These are phyloP conservation scores for Globomyces sp. DNA, from an alignment of 371 early-diverging fungal species.

Conservation along the genomic window DNA sequence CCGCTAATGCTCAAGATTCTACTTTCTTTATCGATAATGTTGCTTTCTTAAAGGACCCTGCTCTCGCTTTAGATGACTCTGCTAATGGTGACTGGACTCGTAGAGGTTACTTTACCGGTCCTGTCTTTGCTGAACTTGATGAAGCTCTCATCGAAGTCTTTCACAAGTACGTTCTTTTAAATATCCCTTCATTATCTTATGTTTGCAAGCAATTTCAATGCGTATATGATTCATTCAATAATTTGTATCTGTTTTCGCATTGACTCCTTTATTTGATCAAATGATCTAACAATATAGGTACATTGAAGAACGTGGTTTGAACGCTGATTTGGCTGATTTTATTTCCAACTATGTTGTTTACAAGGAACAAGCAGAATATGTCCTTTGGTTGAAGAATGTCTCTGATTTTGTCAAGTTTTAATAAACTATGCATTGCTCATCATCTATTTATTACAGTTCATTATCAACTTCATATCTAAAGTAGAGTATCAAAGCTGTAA, in stretches of 20 bases:
- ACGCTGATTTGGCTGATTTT: constrained; percentile 76
- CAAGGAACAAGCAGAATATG: constrained; percentile 95
- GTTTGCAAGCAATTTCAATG: too few species aligned
- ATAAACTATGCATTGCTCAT: too few species aligned
- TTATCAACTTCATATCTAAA: too few species aligned
- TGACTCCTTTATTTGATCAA: too few species aligned
- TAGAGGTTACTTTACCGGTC: constrained; percentile 86
- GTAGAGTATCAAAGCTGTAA: too few species aligned
- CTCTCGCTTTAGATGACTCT: constrained; percentile 65
- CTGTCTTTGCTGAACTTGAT: constrained; percentile 88
- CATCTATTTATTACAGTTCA: too few species aligned
- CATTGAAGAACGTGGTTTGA: constrained; percentile 84
- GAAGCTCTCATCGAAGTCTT: constrained; percentile 78
- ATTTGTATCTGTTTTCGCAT: too few species aligned
- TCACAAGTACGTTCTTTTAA: constrained; percentile 55
- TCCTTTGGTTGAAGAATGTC: constrained; percentile 78
- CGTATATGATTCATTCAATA: too few species aligned
- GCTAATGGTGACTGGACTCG: constrained; percentile 92
- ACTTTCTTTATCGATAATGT: constrained; percentile 82
- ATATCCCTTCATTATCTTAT: too few species aligned
- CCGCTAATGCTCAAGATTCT: constrained; percentile 70
- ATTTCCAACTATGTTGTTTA: constrained; percentile 84
- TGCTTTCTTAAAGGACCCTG: constrained; percentile 65
- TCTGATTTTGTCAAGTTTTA: constrained; percentile 61
- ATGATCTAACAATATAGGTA: too few species aligned